Evolutionary conservation across 208 protist genomes (phyloP), one percentile per base, ranked within the genome.

Genomic region (Blechomonas ayalai): DNA sequence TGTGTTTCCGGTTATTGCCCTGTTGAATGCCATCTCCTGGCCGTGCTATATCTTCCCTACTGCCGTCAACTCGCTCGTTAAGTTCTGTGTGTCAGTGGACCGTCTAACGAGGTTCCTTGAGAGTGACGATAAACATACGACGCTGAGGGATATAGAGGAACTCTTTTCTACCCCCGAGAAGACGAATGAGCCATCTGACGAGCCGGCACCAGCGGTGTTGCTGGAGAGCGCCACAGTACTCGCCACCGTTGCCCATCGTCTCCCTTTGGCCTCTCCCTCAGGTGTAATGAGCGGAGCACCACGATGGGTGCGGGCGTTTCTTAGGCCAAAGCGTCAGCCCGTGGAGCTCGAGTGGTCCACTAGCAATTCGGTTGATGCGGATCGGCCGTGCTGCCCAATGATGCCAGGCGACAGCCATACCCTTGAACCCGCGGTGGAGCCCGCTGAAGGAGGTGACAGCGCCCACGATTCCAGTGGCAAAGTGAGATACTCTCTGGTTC

Each of bases 21-120:
- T 96, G 16, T 69, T 96, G 24, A 78, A 69, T 26, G 46, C 91
- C 4, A 57, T 95, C 10, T 59, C 69, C 12, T 81, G 76, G 16
- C 91, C 88, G 12, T 69, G 88, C 22, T 63, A 73, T 41, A 84
- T 91, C 66, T 40, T 95, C 3, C 82, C 92, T 0, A 37, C 66
- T 12, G 26, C 85, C 1, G 45, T 94, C 32, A 74, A 57, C 26
- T 37, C 43, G 0, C 5, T 88, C 0, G 67, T 75, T 7, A 64
- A 91, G 24, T 86, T 80, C 42, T 41, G 56, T 22, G 80, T 95
- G 22, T 73, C 87, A 9, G 51, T 83, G 31, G 54, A 59, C 16
- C 73, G 92, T 28, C 46, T 97, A 15, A 53, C 51, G n/a, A 49
- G 39, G 15, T 97, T 91, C 52, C 44, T 95, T 8, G 69, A 74